These are phyloP conservation scores for Paraphoma sp. DNA, from an alignment of 2,329 filamentous ascomycete genomes.

Conservation along the genomic window DNA sequence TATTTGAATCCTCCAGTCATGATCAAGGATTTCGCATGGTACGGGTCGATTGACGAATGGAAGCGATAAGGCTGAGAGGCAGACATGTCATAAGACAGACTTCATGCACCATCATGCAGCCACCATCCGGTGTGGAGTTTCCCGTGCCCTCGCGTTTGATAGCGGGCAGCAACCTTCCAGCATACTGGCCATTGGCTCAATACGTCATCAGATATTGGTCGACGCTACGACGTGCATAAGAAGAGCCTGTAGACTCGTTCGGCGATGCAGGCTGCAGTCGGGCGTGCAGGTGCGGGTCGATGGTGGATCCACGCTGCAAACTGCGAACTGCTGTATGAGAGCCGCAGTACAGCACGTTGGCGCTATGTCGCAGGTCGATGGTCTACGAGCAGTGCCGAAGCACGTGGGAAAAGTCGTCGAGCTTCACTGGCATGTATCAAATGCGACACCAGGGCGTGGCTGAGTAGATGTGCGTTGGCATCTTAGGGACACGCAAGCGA, in stretches of 20 bases:
- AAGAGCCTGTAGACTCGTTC: conserved; percentile 6
- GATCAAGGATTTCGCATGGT: background rate
- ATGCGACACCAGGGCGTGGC: background rate
- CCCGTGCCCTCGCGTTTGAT: conserved; percentile 2
- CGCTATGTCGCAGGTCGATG: background rate
- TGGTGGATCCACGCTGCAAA: conserved; percentile 15
- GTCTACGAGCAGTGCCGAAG: background rate
- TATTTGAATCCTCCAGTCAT: conserved; percentile 3
- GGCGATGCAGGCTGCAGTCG: conserved; percentile 3
- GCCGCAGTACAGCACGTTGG: conserved; percentile 4
- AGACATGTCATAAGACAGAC: conserved; percentile 10
- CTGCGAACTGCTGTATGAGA: conserved; percentile 20
- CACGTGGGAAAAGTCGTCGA: background rate
- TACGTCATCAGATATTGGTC: conserved; percentile 5
- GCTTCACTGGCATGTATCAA: background rate
- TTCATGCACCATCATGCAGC: conserved; percentile 12
- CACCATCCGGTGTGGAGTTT: conserved; percentile 23
- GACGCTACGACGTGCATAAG: conserved; percentile 14
- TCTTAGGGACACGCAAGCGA: background rate
- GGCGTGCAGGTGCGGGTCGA: conserved; percentile 13
- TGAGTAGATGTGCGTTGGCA: background rate
- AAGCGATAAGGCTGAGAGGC: conserved; percentile 17
- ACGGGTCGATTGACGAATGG: conserved; percentile 5
- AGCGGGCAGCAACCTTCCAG: conserved; percentile 2
- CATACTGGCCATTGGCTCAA: conserved; percentile 10